Conservation (phyloP, 371 early-diverging fungal species). For the Syncephalastrum racemosum region DNA sequence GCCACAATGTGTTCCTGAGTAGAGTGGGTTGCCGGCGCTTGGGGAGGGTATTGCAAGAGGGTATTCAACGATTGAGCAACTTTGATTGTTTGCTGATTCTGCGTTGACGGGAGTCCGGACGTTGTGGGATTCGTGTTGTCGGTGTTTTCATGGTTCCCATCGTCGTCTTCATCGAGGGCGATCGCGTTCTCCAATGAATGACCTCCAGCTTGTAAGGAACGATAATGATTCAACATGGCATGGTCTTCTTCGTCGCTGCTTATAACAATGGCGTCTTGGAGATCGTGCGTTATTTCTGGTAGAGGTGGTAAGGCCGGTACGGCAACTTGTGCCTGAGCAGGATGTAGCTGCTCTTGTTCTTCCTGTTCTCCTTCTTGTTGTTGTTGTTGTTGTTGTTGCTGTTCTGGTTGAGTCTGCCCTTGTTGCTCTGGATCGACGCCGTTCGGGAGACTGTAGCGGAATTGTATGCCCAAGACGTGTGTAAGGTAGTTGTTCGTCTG, state of each 20-base stretch:
- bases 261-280: constrained; percentile 15
- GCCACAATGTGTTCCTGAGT: background rate
- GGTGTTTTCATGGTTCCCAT: background rate
- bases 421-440: too few relatives aligned
- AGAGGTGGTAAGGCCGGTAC: background rate
- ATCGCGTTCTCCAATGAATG: constrained; percentile 9
- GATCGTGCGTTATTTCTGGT: background rate
- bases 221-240: background rate
- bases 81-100: background rate
- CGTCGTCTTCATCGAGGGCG: constrained; percentile 12
- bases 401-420: background rate
- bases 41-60: background rate
- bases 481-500: too few relatives aligned
- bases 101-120: background rate
- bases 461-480: too few relatives aligned
- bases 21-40: too few relatives aligned
- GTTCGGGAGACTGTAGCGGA: too few relatives aligned
- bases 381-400: background rate
- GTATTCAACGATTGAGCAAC: background rate
- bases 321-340: background rate
- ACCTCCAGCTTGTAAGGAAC: background rate
- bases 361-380: constrained; percentile 1
- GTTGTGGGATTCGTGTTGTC: background rate
- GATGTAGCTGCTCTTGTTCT: too few relatives aligned
- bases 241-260: constrained; percentile 27